Conservation (phyloP, 2,329 filamentous ascomycete genomes). For the Microsporum ferrugineum region DNA sequence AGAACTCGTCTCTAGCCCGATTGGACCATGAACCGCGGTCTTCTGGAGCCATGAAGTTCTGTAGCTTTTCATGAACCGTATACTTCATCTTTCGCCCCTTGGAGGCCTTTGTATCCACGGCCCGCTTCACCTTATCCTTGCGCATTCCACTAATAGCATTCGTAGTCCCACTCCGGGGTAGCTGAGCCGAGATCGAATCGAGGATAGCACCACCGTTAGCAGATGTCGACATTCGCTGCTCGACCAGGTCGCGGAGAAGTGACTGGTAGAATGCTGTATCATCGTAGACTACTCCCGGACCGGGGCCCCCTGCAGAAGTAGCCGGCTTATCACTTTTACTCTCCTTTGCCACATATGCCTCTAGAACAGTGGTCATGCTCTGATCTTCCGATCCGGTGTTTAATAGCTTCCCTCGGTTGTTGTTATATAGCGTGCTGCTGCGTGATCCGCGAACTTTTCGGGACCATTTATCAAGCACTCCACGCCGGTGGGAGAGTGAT, state of each 20-base stretch:
- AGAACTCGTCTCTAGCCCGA: constrained; percentile 63
- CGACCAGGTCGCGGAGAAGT: constrained; percentile 82
- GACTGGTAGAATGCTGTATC: constrained; percentile 92
- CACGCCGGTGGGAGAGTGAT: constrained; percentile 51
- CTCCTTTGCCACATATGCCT: constrained; percentile 35
- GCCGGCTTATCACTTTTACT: constrained; percentile 17
- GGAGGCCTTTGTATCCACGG: constrained; percentile 85
- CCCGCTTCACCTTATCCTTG: constrained; percentile 59
- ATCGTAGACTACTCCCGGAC: constrained; percentile 67
- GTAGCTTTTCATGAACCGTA: constrained; percentile 90
- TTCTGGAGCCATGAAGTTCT: constrained; percentile 95
- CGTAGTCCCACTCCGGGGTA: constrained; percentile 27
- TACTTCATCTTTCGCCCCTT: constrained; percentile 92
- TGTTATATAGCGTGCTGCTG: constrained; percentile 33
- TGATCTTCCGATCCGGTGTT: constrained; percentile 44
- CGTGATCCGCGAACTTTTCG: constrained; percentile 52
- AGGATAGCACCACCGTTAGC: constrained; percentile 36
- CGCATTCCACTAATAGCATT: constrained; percentile 34
- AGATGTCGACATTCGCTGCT: constrained; percentile 58
- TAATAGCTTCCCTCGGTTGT: constrained; percentile 50
- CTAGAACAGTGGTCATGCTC: constrained; percentile 34
- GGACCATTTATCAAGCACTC: constrained; percentile 82
- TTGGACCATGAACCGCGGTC: constrained; percentile 71
- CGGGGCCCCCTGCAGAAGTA: constrained; percentile 20
- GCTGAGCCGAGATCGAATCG: constrained; percentile 27